A percentile compares a stretch with the other conserved stretches of the same genome.
Conservation (phyloP, 345 rosid species). For the Gossypium longicalyx region DNA sequence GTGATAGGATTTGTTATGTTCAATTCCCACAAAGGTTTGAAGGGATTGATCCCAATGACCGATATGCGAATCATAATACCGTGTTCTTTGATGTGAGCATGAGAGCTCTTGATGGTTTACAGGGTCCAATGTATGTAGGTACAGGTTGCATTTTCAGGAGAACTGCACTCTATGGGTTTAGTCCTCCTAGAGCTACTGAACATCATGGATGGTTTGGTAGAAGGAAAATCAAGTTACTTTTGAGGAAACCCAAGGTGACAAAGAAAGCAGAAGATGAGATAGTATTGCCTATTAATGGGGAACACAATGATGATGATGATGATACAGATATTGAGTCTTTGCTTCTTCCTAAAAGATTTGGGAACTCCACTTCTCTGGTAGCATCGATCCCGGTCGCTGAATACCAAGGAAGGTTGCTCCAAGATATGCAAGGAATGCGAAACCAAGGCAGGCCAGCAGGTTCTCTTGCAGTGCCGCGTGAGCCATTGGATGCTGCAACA, state of each 20-base stretch:
- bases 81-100: slow-evolving; percentile 65
- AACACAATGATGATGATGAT: slow-evolving; percentile 46
- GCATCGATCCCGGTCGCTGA: slow-evolving; percentile 76
- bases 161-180: slow-evolving; percentile 59
- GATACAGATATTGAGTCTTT: slow-evolving; percentile 57
- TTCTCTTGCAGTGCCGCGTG: slow-evolving; percentile 72
- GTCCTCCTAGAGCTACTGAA: slow-evolving; percentile 71
- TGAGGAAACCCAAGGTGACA: slow-evolving; percentile 42
- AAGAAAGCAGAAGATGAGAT: slow-evolving; percentile 57
- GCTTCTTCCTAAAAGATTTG: slow-evolving; percentile 62
- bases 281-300: slow-evolving; percentile 37
- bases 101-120: slow-evolving; percentile 64
- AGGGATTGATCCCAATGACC: slow-evolving; percentile 58
- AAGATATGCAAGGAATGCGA: slow-evolving; percentile 57
- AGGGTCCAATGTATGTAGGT: slow-evolving; percentile 63
- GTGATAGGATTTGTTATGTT: slow-evolving; percentile 53
- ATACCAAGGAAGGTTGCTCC: slow-evolving; percentile 68
- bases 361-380: slow-evolving; percentile 56
- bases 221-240: slow-evolving; percentile 48
- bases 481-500: slow-evolving; percentile 79
- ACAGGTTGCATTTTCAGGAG: slow-evolving; percentile 65
- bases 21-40: slow-evolving; percentile 70
- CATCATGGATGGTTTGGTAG: slow-evolving; percentile 72
- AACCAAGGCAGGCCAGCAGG: slow-evolving; percentile 67
- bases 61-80: slow-evolving; percentile 59